These are phyloP conservation scores for Sungouiella thailandica DNA, from an alignment of 805 yeast genomes.

Conservation along the genomic window DNA sequence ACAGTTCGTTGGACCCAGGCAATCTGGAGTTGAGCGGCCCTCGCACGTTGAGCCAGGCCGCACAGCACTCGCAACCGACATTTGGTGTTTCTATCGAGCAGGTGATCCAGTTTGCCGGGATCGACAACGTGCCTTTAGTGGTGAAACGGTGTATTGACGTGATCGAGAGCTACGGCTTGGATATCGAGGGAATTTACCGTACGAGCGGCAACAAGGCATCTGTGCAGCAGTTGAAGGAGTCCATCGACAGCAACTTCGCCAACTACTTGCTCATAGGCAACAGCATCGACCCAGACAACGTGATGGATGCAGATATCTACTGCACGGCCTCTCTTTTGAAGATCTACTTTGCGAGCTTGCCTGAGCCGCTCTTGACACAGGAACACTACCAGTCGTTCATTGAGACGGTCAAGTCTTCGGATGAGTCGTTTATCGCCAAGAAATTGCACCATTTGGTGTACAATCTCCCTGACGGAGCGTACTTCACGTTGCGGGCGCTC, in stretches of 20 bases:
- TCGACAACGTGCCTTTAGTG: conserved; percentile 86
- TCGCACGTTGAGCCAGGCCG: conserved; percentile 20
- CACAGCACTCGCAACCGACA: conserved; percentile 37
- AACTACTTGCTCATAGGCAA: conserved; percentile 44
- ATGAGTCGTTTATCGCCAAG: conserved; percentile 47
- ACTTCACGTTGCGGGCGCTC: conserved; percentile 82
- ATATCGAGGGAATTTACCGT: conserved; percentile 86
- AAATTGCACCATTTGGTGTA: conserved; percentile 86
- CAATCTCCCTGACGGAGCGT: conserved; percentile 90
- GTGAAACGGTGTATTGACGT: conserved; percentile 86
- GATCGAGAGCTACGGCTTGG: conserved; percentile 78
- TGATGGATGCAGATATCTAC: conserved; percentile 77
- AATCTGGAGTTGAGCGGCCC: conserved; percentile 32
- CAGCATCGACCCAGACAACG: conserved; percentile 34
- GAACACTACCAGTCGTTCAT: conserved; percentile 60
- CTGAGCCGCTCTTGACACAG: conserved; percentile 76
- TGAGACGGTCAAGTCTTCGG: conserved; percentile 54
- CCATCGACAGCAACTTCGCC: conserved; percentile 73
- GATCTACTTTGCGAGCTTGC: conserved; percentile 75
- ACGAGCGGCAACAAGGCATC: conserved; percentile 74
- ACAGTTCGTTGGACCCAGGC: conserved; percentile 32
- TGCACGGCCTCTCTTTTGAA: conserved; percentile 85
- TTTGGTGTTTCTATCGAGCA: conserved; percentile 84
- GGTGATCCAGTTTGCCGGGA: conserved; percentile 69
- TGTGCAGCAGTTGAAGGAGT: conserved; percentile 65